Evolutionary conservation across 2,329 filamentous ascomycete genomes (phyloP), one percentile per base, ranked within the genome.

Genomic region (Aureobasidium zeae): DNA sequence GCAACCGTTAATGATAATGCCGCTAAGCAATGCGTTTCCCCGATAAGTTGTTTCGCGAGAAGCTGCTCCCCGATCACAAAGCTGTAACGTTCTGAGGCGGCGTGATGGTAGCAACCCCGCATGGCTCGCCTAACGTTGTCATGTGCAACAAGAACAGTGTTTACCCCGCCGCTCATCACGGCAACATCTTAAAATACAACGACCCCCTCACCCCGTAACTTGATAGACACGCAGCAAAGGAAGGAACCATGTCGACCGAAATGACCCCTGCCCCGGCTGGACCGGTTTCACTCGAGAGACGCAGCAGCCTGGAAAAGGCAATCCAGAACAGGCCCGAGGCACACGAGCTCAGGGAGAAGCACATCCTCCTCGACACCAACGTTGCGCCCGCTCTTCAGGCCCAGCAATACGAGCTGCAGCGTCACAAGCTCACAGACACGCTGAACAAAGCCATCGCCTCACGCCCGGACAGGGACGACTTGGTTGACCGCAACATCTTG

Each of bases 401-500:
- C 12, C 68, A 69, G 45, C 71, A 72, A 39, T 70, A 72, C 32
- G 78, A 81, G 51, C 73, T 84, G 30, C 78, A 80, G 53, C 74
- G 78, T 50, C 77, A 81, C 58, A 69, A 72, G 46, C 72, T 73
- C 12, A 71, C 72, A 9, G 77, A 83, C 57, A 76, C 65, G 51
- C 61, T 83, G 50, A 80, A 77, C 63, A 81, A 79, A 60, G 71
- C 75, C 19, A 66, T 84, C 10, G 71, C 76, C 52, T 71, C 75
- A 46, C 65, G 80, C 12, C 76, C 78, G 4, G 75, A 86, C 16
- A 79, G 83, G 46, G 76, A 86, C 25, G 78, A 86, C 56, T 72
- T 95, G 16, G 69, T 94, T 50, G 83, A 91, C 60, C 83, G 84
- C 54, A 94, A 94, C 65, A 94, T 95, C 61, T 79, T 95, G 19